phyloP scores from a whole-genome alignment of 495 filamentous ascomycete species.

The Hyaloscypha variabilis region DNA sequence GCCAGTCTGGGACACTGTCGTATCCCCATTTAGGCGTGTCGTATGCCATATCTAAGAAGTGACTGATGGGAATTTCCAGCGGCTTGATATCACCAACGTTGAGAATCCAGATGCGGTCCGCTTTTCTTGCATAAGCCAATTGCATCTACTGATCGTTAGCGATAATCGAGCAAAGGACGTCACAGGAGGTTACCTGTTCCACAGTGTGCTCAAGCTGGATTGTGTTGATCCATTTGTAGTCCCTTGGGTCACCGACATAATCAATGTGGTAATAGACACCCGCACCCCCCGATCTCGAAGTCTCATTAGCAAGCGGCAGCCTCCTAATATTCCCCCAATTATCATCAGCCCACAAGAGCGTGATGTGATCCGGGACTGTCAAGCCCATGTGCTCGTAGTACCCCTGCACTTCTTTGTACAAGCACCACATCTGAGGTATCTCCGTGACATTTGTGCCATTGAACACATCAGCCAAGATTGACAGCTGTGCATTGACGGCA shows the following conservation, averaged over 20 bases:
- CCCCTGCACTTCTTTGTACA: slow-evolving; percentile 72
- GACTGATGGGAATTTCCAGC: slow-evolving; percentile 67
- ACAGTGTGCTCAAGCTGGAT: slow-evolving; percentile 66
- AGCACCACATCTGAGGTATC: slow-evolving; percentile 72
- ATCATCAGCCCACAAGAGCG: slow-evolving; percentile 75
- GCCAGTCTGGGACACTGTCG: slow-evolving; percentile 58
- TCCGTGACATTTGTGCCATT: slow-evolving; percentile 52
- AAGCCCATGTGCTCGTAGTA: slow-evolving; percentile 65
- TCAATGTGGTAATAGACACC: slow-evolving; percentile 76
- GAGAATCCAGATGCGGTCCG: slow-evolving; percentile 73
- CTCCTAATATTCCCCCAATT: slow-evolving; percentile 73
- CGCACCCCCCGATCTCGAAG: slow-evolving; percentile 60
- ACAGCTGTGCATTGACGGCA: slow-evolving; percentile 60
- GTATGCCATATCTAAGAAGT: slow-evolving; percentile 70
- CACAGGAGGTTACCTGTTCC: slow-evolving; percentile 45
- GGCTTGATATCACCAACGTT: slow-evolving; percentile 78
- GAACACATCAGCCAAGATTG: slow-evolving; percentile 58
- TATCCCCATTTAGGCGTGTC: slow-evolving; percentile 57
- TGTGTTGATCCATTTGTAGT: slow-evolving; percentile 76
- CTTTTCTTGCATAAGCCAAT: slow-evolving; percentile 61
- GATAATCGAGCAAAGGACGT: background rate
- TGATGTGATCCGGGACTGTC: slow-evolving; percentile 71
- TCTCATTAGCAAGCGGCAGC: slow-evolving; percentile 65
- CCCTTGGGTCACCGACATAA: slow-evolving; percentile 65
- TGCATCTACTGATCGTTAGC: slow-evolving; percentile 47